Evolutionary conservation across 768 basidiomycete genomes (phyloP).

Genomic region (Rhodotorula paludigena): DNA sequence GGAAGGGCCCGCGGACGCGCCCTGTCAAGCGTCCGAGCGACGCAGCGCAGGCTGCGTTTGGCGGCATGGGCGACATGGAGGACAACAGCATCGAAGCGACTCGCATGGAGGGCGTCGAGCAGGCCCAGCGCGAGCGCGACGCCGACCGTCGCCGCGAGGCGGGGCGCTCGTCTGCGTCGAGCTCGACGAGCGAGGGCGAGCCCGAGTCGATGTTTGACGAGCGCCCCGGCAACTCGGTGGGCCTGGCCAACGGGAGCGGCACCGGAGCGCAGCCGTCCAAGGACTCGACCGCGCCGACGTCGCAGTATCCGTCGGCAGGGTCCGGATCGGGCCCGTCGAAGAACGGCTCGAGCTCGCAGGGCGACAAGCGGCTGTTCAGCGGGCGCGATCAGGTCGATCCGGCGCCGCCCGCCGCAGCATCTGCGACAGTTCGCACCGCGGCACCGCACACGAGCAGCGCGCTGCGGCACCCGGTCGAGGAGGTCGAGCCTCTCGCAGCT

Average conservation of each 20-base stretch:
- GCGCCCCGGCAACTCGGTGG: neutral
- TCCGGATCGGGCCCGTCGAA: conserved; percentile 10
- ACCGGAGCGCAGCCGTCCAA: neutral
- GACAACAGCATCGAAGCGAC: conserved; percentile 9
- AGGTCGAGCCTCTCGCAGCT: neutral
- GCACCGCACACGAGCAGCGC: neutral
- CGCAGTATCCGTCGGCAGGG: conserved; percentile 4
- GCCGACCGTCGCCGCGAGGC: neutral
- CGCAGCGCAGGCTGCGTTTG: neutral
- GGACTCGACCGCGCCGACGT: conserved; percentile 25
- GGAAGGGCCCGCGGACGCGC: conserved; percentile 22
- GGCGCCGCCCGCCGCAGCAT: neutral
- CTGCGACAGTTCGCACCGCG: neutral
- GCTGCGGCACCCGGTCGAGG: conserved; percentile 5
- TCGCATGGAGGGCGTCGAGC: conserved; percentile 2
- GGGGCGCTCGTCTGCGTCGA: neutral
- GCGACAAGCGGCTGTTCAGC: neutral
- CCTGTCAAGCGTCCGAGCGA: neutral
- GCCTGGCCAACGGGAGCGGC: neutral
- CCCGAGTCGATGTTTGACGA: conserved; percentile 1
- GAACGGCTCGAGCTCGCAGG: conserved; percentile 15
- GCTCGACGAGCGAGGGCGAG: too few relatives aligned
- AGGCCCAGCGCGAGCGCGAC: neutral
- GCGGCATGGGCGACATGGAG: conserved; percentile 7
- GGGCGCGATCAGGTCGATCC: neutral